Evolutionary conservation across 2,329 filamentous ascomycete genomes (phyloP).

Genomic region (Ilyonectria destructans): DNA sequence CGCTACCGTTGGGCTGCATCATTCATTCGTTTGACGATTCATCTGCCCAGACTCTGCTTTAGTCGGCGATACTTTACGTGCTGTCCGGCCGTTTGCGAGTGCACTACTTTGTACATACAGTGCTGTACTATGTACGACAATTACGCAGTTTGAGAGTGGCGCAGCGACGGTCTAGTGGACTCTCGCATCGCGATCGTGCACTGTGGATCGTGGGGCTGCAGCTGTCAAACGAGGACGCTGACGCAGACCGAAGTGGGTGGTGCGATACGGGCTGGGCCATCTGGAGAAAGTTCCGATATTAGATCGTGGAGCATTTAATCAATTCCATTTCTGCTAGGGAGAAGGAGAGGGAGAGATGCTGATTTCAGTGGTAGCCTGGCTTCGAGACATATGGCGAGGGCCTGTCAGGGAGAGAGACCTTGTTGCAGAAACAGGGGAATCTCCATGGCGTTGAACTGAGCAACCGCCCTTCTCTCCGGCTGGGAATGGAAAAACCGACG

Average conservation of each 20-base stretch:
- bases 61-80: background rate
- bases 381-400: background rate
- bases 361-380: background rate
- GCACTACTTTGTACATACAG: background rate
- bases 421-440: background rate
- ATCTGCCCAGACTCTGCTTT: background rate
- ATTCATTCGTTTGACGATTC: background rate
- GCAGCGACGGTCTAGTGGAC: conserved; percentile 8
- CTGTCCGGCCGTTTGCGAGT: background rate
- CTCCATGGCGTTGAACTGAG: background rate
- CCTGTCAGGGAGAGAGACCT: background rate
- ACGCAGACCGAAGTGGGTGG: conserved; percentile 5
- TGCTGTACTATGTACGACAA: background rate
- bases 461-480: no score
- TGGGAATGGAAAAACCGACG: background rate
- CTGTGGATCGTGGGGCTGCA: background rate
- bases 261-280: background rate
- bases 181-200: background rate
- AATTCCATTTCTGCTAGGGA: background rate
- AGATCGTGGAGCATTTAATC: background rate
- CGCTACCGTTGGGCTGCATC: background rate
- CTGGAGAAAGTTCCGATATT: background rate
- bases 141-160: conserved; percentile 24
- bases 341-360: background rate
- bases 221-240: conserved; percentile 5